These are phyloP conservation scores for Phytophthora pisi DNA, from an alignment of 352 stramenopile species.

Conservation along the genomic window DNA sequence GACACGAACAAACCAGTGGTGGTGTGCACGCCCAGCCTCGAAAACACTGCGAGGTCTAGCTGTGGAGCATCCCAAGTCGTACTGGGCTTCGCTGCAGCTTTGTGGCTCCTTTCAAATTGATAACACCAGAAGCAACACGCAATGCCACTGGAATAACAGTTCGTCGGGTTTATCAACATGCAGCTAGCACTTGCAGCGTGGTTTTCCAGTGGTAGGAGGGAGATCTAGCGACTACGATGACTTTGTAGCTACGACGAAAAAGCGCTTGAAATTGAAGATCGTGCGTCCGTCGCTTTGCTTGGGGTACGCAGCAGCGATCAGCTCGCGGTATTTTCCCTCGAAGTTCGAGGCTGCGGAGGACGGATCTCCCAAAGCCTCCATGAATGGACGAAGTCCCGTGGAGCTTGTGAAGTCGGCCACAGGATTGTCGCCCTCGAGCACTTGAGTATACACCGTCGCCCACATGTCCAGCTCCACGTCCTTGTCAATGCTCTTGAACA, in stretches of 20 bases:
- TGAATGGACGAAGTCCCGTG: constrained; percentile 61
- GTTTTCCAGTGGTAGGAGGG: background rate
- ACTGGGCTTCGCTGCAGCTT: constrained; percentile 9
- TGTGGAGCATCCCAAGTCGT: constrained; percentile 1
- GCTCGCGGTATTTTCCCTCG: constrained; percentile 60
- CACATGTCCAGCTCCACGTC: constrained; percentile 62
- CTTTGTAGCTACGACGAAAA: constrained; percentile 68
- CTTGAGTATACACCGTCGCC: constrained; percentile 62
- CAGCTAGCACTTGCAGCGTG: background rate
- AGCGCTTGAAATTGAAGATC: constrained; percentile 73
- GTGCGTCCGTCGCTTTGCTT: constrained; percentile 61
- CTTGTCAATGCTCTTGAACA: constrained; percentile 42
- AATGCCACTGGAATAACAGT: too few species aligned
- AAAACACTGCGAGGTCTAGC: constrained; percentile 45
- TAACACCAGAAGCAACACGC: too few species aligned
- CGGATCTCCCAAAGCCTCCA: constrained; percentile 52
- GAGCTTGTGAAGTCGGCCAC: constrained; percentile 75
- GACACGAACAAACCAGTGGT: constrained; percentile 75
- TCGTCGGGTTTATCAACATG: too few species aligned
- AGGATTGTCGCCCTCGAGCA: constrained; percentile 65
- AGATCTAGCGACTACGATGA: constrained; percentile 5
- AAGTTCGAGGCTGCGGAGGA: constrained; percentile 37
- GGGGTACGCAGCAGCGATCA: constrained; percentile 61
- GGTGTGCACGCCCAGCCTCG: constrained; percentile 84
- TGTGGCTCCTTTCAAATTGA: constrained; percentile 5